Base-by-base conservation (phyloP, 192 early-diverging fungal species). In the Backusella westeae region DNA sequence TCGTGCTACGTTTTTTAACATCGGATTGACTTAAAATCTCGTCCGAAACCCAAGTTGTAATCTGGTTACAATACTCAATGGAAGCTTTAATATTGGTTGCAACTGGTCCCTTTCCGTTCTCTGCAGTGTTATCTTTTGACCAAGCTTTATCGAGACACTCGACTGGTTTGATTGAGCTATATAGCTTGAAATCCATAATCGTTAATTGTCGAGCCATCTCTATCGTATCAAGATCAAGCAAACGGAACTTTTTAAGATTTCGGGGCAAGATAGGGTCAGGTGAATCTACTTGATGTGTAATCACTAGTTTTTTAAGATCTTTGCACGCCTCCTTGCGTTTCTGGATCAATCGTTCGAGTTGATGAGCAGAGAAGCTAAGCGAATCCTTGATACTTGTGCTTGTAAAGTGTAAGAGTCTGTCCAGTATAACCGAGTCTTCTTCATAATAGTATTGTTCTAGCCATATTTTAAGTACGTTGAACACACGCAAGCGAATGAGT, bases 191-290 rank as follows among this genome's bases (percentile, higher is more conserved):
- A 75, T 97, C 96, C 86, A 96, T 90, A 75, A 99, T 88, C 6
- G 98, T 99, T 76, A 99, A 87, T 84, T 99, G 98, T 32, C 98
- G 91, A 2, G 96, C 96, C 41, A 98, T 85, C 83, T 99, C 98
- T 42, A 93, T 81, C 5, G 98, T 91, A 79, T 98, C 94, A 56
- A 99, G 80, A 72, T 99, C 97, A 83, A 96, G 77, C 46, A 99
- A 86, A 69, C 85, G 88, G 81, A 99, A 84, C 21, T 88, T 87
- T 69, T 92, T 90, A 36, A 96, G 77, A 75, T 91, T 93, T 71
- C 91, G 89, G 6, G 97, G 96, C 34, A 95, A 80, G 59, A 96
- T 94, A 3, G 98, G 93, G 19, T 87, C 72, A 17, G 97, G 96
- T 19, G 89, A 86, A 6, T 86, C 84, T 1, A 88, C 82, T 23